Conservation (phyloP, 805 yeast genomes). For the Myxozyma nipponensis region DNA sequence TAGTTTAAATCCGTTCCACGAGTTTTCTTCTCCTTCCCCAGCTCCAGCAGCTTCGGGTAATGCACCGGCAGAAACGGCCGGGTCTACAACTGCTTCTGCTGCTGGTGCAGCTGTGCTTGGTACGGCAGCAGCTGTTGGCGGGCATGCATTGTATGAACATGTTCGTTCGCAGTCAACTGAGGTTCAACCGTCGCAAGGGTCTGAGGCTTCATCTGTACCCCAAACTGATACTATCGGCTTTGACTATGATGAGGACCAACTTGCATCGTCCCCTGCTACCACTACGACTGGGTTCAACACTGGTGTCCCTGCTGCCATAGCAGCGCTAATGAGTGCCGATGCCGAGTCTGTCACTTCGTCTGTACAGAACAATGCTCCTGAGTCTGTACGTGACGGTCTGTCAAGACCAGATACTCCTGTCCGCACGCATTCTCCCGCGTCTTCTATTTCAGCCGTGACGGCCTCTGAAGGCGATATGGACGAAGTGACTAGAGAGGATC, state of each 20-base stretch:
- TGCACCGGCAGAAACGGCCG: background rate
- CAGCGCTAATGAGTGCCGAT: conserved; percentile 6
- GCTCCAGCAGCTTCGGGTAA: background rate
- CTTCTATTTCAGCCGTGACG: conserved; percentile 28
- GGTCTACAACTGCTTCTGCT: background rate
- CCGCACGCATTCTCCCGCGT: conserved; percentile 37
- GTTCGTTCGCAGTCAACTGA: background rate
- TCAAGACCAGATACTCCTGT: conserved; percentile 44
- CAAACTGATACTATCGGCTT: conserved; percentile 6
- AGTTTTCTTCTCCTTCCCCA: conserved; percentile 23
- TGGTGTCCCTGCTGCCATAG: conserved; percentile 5
- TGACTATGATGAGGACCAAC: conserved; percentile 18
- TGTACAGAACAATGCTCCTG: conserved; percentile 87
- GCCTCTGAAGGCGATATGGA: conserved; percentile 29
- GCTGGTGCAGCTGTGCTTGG: background rate
- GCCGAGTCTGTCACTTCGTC: conserved; percentile 71
- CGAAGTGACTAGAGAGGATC: background rate
- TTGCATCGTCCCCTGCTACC: conserved; percentile 19
- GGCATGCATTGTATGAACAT: background rate
- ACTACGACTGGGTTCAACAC: conserved; percentile 13
- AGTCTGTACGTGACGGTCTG: conserved; percentile 65
- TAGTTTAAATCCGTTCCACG: conserved; percentile 15
- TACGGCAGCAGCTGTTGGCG: background rate
- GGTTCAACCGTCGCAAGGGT: conserved; percentile 5
- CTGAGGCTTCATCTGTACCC: conserved; percentile 14